Evolutionary conservation across 306 rosid genomes (phyloP).

Genomic region (Acmispon strigosus): DNA sequence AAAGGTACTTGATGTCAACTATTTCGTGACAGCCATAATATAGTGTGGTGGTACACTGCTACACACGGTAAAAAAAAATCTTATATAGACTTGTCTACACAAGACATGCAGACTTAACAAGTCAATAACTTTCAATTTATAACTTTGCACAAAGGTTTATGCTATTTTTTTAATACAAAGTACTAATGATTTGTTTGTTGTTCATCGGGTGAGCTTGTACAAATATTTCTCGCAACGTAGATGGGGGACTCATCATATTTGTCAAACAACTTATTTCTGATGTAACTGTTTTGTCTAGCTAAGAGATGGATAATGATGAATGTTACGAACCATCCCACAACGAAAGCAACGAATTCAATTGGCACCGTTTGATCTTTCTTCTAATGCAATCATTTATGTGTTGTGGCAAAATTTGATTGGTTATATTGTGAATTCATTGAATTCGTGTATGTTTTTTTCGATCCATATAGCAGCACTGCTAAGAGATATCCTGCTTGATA

Average conservation of each 20-base stretch:
- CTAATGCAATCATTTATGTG: too few relatives aligned
- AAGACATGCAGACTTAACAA: not conserved
- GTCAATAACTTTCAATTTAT: not conserved
- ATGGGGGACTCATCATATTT: not conserved
- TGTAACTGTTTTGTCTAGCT: not conserved
- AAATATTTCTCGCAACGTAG: not conserved
- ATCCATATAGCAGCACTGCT: too few relatives aligned
- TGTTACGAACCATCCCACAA: too few relatives aligned
- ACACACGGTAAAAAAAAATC: not conserved
- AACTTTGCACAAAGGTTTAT: not conserved
- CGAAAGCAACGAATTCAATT: too few relatives aligned
- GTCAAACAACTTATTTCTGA: not conserved
- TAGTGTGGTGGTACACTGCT: not conserved
- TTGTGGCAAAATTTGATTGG: too few relatives aligned
- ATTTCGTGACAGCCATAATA: not conserved
- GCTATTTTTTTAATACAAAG: not conserved
- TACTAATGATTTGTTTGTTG: not conserved
- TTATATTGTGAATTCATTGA: too few relatives aligned
- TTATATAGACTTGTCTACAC: not conserved
- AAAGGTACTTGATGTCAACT: not conserved
- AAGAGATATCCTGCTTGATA: not conserved
- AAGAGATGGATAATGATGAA: too few relatives aligned
- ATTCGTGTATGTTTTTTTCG: too few relatives aligned
- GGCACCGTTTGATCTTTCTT: too few relatives aligned
- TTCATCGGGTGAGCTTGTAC: not conserved